Conservation (phyloP, 164 flowering plant genomes). For the Stephania japonica region DNA sequence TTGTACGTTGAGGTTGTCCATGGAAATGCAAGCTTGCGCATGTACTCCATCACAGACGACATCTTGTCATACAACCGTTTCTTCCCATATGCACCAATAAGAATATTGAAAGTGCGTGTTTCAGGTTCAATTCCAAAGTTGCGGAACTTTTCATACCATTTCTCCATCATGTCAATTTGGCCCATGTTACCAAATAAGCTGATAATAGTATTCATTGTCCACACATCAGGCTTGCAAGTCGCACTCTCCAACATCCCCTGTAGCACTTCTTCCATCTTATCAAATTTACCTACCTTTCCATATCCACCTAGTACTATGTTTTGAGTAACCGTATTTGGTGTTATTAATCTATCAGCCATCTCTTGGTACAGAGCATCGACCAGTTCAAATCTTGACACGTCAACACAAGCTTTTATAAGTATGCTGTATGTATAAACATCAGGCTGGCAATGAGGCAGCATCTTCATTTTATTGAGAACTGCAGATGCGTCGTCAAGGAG, state of each 20-base stretch:
- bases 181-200: conserved; percentile 83
- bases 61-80: conserved; percentile 87
- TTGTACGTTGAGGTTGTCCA: conserved; percentile 97
- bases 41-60: conserved; percentile 96
- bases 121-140: conserved; percentile 88
- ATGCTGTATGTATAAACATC: conserved; percentile 78
- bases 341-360: conserved; percentile 62
- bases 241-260: conserved; percentile 70
- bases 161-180: conserved; percentile 85
- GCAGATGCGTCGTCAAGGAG: conserved; percentile 71
- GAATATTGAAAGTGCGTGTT: conserved; percentile 84
- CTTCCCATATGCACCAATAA: conserved; percentile 95
- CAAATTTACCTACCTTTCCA: conserved; percentile 77
- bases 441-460: conserved; percentile 81
- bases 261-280: conserved; percentile 77
- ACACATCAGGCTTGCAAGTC: conserved; percentile 72
- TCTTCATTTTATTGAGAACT: conserved; percentile 64
- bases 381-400: conserved; percentile 56
- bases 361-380: conserved; percentile 65
- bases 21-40: conserved; percentile 86
- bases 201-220: conserved; percentile 92
- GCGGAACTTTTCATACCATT: conserved; percentile 92
- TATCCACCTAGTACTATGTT: conserved; percentile 83
- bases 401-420: conserved; percentile 76
- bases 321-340: conserved; percentile 88